Conservation (phyloP, 208 protist genomes). For the Trichomonas gallinae region DNA sequence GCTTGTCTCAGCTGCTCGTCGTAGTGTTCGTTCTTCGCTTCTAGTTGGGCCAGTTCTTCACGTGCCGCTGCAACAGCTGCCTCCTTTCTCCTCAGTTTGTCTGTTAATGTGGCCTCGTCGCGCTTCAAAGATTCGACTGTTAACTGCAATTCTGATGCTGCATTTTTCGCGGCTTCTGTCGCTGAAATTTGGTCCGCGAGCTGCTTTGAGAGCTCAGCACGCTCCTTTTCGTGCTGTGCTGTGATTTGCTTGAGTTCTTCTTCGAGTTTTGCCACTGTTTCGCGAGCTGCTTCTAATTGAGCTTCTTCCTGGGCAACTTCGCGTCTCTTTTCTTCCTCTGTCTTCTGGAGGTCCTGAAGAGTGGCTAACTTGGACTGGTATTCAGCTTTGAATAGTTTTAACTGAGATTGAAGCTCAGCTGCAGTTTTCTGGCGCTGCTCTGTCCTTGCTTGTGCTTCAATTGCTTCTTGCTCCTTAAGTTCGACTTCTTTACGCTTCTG, state of each 20-base stretch:
- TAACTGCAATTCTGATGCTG: neutral
- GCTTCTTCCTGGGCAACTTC: conserved; percentile 17
- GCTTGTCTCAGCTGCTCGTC: neutral
- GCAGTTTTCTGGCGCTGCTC: neutral
- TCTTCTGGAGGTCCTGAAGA: neutral
- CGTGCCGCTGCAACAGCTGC: neutral
- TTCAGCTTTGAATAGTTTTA: neutral
- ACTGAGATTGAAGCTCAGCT: neutral
- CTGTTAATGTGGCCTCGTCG: neutral
- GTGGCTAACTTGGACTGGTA: neutral
- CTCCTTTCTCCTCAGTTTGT: neutral
- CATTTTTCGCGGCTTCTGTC: neutral
- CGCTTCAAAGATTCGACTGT: neutral
- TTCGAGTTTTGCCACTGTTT: neutral
- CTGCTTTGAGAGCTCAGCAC: neutral
- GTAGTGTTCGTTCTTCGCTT: conserved; percentile 1
- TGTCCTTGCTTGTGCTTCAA: neutral
- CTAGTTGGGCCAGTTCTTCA: neutral
- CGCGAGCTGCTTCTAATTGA: neutral
- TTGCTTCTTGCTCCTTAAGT: neutral
- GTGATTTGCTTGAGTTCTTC: neutral
- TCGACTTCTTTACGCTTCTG: neutral
- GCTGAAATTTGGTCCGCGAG: neutral
- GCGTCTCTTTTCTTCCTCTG: neutral
- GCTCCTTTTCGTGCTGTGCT: neutral